A percentile compares a stretch with the other conserved stretches of the same genome.
These are phyloP conservation scores for Hortiboletus rubellus DNA, from an alignment of 1,284 basidiomycete species.

Conservation along the genomic window DNA sequence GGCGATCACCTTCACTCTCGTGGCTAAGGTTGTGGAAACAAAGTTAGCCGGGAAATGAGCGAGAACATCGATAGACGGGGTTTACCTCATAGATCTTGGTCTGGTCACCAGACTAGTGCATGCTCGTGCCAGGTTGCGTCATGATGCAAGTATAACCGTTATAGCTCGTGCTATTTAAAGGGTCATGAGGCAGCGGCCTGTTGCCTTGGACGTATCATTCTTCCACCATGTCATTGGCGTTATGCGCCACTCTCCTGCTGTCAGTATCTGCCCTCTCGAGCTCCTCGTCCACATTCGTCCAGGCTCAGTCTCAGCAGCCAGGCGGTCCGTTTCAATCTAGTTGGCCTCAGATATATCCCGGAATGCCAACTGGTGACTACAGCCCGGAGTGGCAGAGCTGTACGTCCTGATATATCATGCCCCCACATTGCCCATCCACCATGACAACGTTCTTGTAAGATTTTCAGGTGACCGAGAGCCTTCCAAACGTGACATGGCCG, in stretches of 20 bases:
- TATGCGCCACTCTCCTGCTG: slow-evolving; percentile 5
- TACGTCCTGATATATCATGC: slow-evolving; percentile 31
- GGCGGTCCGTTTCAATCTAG: slow-evolving; percentile 8
- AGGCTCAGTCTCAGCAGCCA: slow-evolving; percentile 10
- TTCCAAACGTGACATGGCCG: slow-evolving; percentile 65
- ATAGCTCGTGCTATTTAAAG: neutral
- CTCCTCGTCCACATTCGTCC: neutral
- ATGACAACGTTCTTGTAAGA: slow-evolving; percentile 46
- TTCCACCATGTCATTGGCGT: slow-evolving; percentile 10
- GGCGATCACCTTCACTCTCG: no score
- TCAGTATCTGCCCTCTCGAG: neutral
- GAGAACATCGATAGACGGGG: no score
- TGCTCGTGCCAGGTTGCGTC: no score
- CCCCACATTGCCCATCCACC: slow-evolving; percentile 43
- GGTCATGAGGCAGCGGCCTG: neutral
- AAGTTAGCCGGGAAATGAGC: no score
- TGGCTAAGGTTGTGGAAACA: no score
- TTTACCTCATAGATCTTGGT: no score
- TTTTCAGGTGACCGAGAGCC: slow-evolving; percentile 52
- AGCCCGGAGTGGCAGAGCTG: slow-evolving; percentile 63
- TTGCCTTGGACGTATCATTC: no score
- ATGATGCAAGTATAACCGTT: no score
- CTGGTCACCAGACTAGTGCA: no score
- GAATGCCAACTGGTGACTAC: slow-evolving; percentile 43
- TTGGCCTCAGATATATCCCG: slow-evolving; percentile 32